phyloP scores from a whole-genome alignment of 257 asterid species.

The Nicotiana otophora region DNA sequence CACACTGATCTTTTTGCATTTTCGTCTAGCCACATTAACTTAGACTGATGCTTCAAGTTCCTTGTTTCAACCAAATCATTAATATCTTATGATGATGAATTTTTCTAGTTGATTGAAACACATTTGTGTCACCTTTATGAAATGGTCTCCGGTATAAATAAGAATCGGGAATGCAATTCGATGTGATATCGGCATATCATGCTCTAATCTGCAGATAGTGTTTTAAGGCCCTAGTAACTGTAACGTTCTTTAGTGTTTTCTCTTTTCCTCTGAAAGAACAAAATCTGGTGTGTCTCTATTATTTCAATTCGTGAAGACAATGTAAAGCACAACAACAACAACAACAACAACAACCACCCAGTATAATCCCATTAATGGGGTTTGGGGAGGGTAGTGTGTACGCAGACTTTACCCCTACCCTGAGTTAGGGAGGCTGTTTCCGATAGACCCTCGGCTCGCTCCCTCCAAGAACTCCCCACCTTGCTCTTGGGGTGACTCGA shows the following conservation, averaged over 20 bases:
- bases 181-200: constrained; percentile 1
- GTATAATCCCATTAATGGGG: too few relatives aligned
- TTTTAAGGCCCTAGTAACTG: neutral
- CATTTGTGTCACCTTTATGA: neutral
- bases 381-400: too few relatives aligned
- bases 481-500: too few relatives aligned
- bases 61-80: neutral
- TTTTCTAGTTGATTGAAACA: neutral
- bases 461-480: too few relatives aligned
- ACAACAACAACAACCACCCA: too few relatives aligned
- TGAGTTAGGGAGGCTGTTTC: too few relatives aligned
- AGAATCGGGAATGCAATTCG: neutral
- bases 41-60: neutral
- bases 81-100: neutral
- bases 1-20: neutral
- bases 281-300: neutral
- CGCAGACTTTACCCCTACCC: too few relatives aligned
- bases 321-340: neutral
- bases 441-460: too few relatives aligned
- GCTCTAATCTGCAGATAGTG: neutral
- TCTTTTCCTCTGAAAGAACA: neutral
- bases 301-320: neutral
- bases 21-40: neutral
- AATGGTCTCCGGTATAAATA: neutral
- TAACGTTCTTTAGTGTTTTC: neutral